These are phyloP conservation scores for Plectosphaerella sp. DNA, from an alignment of 2,329 filamentous ascomycete species.

Conservation along the genomic window DNA sequence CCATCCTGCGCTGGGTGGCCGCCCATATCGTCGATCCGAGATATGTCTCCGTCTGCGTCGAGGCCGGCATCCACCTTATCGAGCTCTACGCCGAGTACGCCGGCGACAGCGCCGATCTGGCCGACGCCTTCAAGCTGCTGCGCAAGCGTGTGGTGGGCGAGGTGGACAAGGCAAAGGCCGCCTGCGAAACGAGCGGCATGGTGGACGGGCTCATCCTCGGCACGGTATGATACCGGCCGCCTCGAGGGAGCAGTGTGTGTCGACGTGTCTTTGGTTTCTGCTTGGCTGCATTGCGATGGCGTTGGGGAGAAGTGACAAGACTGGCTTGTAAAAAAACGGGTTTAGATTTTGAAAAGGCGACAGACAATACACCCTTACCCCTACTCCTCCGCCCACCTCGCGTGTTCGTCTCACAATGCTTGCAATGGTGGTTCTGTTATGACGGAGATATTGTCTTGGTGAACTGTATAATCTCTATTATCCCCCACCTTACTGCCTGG, in stretches of 20 bases:
- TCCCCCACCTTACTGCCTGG: too few species aligned
- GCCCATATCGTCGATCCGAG: constrained; percentile 78
- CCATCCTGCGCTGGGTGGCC: constrained; percentile 78
- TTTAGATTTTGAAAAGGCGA: constrained; percentile 5
- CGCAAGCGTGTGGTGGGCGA: constrained; percentile 68
- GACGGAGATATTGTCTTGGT: background rate
- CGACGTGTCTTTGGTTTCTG: constrained; percentile 2
- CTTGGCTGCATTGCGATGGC: constrained; percentile 35
- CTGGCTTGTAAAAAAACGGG: constrained; percentile 3
- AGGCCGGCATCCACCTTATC: constrained; percentile 75
- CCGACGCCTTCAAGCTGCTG: constrained; percentile 63
- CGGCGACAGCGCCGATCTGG: constrained; percentile 68
- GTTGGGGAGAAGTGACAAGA: constrained; percentile 17
- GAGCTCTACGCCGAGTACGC: constrained; percentile 84
- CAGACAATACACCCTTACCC: background rate
- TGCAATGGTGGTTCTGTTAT: background rate
- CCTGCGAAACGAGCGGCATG: constrained; percentile 82
- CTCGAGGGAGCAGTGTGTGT: background rate
- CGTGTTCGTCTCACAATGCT: background rate
- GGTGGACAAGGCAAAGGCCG: constrained; percentile 79
- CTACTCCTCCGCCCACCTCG: background rate
- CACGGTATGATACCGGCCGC: constrained; percentile 15
- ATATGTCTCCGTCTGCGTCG: constrained; percentile 75
- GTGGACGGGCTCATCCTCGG: constrained; percentile 64
- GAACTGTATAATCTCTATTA: background rate